Conservation (phyloP, 2,329 filamentous ascomycete genomes). For the Pyricularia pennisetigena region DNA sequence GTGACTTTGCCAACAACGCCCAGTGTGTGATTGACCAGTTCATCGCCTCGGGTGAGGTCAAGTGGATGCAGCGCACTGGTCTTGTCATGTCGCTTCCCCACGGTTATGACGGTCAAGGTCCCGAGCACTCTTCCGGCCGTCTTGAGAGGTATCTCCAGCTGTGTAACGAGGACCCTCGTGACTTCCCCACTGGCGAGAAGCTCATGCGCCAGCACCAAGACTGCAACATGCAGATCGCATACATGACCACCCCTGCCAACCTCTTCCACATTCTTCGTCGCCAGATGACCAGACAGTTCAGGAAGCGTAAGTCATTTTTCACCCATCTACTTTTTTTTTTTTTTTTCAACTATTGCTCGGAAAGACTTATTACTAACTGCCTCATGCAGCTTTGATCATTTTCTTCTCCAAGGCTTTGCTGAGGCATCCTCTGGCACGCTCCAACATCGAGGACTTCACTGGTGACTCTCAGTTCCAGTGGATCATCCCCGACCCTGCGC, state of each 20-base stretch:
- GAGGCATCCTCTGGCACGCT: slow-evolving; percentile 86
- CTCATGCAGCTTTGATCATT: slow-evolving; percentile 64
- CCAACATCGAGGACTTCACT: slow-evolving; percentile 80
- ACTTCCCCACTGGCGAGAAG: slow-evolving; percentile 83
- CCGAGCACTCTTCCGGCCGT: slow-evolving; percentile 94
- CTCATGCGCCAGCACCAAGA: slow-evolving; percentile 96
- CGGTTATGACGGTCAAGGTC: slow-evolving; percentile 96
- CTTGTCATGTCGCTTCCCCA: slow-evolving; percentile 94
- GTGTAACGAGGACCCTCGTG: slow-evolving; percentile 91
- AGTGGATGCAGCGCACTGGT: slow-evolving; percentile 97
- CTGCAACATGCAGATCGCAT: slow-evolving; percentile 98
- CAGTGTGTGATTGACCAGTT: slow-evolving; percentile 99
- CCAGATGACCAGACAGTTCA: slow-evolving; percentile 98
- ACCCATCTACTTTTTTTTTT: not conserved
- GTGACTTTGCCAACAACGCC: slow-evolving; percentile 99
- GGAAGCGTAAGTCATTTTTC: slow-evolving; percentile 66
- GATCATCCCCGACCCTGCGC: slow-evolving; percentile 87
- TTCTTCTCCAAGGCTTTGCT: slow-evolving; percentile 99
- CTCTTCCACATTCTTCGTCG: slow-evolving; percentile 92
- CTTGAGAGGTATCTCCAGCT: slow-evolving; percentile 97
- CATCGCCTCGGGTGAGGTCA: slow-evolving; percentile 91
- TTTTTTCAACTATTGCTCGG: not conserved
- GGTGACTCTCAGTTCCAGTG: slow-evolving; percentile 90
- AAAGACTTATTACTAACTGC: not conserved
- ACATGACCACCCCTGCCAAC: slow-evolving; percentile 94